A percentile compares a stretch with the other conserved stretches of the same genome.
Evolutionary conservation across 441 rosid species (phyloP).

Genomic region (Syzygium malaccense): DNA sequence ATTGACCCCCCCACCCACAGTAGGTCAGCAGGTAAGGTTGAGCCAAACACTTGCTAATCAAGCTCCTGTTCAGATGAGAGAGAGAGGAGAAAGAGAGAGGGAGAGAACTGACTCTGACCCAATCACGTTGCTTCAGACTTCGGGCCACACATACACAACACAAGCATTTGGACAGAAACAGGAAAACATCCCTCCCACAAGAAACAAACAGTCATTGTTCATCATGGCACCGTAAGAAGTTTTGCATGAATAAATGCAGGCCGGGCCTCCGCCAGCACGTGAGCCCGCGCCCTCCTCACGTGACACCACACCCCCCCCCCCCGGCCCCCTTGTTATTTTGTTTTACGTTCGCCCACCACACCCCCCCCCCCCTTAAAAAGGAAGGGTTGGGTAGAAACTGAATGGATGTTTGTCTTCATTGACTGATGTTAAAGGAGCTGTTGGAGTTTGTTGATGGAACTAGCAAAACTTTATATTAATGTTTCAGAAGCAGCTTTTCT

Average conservation of each 20-base stretch:
- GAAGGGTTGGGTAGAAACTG: neutral
- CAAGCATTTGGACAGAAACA: conserved; percentile 36
- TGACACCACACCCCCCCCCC: no score
- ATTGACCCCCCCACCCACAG: conserved; percentile 29
- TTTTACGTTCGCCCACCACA: no score
- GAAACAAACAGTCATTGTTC: conserved; percentile 44
- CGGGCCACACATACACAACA: conserved; percentile 26
- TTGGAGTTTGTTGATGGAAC: neutral
- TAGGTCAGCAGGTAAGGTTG: conserved; percentile 25
- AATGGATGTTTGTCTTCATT: neutral
- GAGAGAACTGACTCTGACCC: conserved; percentile 13
- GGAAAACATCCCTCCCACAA: conserved; percentile 36
- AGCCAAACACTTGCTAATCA: neutral
- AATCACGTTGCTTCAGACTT: conserved; percentile 24
- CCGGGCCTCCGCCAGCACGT: conserved; percentile 33
- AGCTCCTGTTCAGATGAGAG: neutral
- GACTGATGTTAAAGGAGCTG: neutral
- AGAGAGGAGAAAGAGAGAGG: neutral
- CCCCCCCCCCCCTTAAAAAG: neutral
- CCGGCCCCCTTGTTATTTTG: neutral
- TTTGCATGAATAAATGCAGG: conserved; percentile 40
- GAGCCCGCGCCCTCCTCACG: conserved; percentile 31
- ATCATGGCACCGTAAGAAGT: conserved; percentile 26
- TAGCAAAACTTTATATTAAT: neutral
- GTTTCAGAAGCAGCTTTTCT: neutral